Conservation (phyloP, 1,139 yeast species). For the Magnusiomyces clavatus region DNA sequence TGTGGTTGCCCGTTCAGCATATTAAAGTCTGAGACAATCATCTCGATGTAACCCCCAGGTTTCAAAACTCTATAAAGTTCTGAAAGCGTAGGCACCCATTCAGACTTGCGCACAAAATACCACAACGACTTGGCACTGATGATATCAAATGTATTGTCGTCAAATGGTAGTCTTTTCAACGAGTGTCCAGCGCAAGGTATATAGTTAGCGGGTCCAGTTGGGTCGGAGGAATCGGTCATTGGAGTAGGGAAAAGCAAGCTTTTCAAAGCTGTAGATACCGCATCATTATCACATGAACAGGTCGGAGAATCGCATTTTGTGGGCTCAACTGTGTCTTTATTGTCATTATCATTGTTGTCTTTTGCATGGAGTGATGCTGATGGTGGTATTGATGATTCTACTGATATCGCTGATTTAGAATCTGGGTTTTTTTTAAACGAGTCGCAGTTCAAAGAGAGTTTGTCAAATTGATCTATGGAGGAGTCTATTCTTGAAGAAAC, state of each 20-base stretch:
- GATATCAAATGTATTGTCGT: slow-evolving; percentile 31
- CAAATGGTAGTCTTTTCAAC: slow-evolving; percentile 30
- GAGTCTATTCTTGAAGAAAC: background rate
- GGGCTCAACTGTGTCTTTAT: slow-evolving; percentile 1
- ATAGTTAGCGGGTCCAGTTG: slow-evolving; percentile 28
- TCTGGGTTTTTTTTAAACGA: background rate
- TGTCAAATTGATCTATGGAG: background rate
- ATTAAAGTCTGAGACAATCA: slow-evolving; percentile 29
- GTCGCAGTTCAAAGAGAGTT: background rate
- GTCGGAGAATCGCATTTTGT: too few relatives aligned
- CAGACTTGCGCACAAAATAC: slow-evolving; percentile 25
- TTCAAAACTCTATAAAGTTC: slow-evolving; percentile 36
- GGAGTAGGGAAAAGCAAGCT: slow-evolving; percentile 6
- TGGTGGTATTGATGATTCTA: background rate
- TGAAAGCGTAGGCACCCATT: slow-evolving; percentile 32
- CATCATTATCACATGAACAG: slow-evolving; percentile 14
- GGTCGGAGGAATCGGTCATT: slow-evolving; percentile 2
- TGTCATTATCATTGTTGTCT: slow-evolving; percentile 6
- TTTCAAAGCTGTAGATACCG: slow-evolving; percentile 10
- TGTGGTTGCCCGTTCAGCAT: slow-evolving; percentile 20
- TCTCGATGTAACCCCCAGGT: slow-evolving; percentile 36
- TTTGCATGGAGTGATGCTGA: background rate
- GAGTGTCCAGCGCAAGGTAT: slow-evolving; percentile 28
- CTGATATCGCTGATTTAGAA: background rate
- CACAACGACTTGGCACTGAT: slow-evolving; percentile 31